Base-by-base conservation (phyloP, 2,329 filamentous ascomycete species). In the Botryotinia calthae region DNA sequence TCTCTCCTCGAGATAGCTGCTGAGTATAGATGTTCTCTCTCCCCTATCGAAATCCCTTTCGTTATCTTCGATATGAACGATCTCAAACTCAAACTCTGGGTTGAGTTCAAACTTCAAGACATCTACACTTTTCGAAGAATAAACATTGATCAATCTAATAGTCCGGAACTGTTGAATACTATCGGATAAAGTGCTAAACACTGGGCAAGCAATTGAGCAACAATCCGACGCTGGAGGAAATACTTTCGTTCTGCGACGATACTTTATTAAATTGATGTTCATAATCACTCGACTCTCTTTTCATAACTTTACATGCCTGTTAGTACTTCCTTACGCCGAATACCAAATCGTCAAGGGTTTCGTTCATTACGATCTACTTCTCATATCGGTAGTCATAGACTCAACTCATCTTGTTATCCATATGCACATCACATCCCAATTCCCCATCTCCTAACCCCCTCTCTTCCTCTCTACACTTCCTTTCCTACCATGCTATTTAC, bases 371-470 rank as follows among this genome's bases (percentile, higher is more conserved):
- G 0, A 28, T 28, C 2, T 54, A 3, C 8, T 18, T 28, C 6
- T 4, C 6, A 28, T 6, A 7, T 1, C 14, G 7, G 2, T 6
- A 51, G 0, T 16, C 12, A 7, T 8, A 3, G 16, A 8, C 25
- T 8, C 12, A 16, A 0, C 25, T 8, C 14, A 28, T 54, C 16
- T 54, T 28, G 3, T 10, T 48, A 48, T 22, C 0, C 20, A 51
- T 12, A 51, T n/a, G 3, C 10, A n/a, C 7, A n/a, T 48, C 10
- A n/a, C 7, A n/a, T 48, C 22, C 4, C 46, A 12, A 51, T 51
- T 12, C 22, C 9, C 46, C 7, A 20, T 7, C 18, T 18, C 44
- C 18, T 20, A 1, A 14, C 25, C 25, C 25, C 48, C 25, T 6
- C 10, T n/a, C 12, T 54, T 6, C 25, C 6, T 54, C 25, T 12